Base-by-base conservation (phyloP, 768 basidiomycete genomes). In the Macrolepiota dolichaula region DNA sequence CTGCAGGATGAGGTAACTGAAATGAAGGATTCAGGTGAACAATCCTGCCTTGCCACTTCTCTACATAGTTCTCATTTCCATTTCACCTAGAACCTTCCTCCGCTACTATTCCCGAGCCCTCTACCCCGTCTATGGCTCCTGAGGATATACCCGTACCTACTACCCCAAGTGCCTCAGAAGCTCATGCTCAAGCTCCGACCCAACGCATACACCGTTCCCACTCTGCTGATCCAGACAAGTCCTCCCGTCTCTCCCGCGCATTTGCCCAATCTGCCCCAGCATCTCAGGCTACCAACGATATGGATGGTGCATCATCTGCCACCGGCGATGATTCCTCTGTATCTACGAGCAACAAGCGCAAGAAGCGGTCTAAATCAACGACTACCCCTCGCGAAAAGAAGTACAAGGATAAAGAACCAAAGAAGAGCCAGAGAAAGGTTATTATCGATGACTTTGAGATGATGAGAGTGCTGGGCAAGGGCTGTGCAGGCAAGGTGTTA, bases 401-500 rank as follows among this genome's bases (percentile, higher is more conserved):
- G 61, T 24, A 24, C 13, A 63, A 57, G 29, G 53, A 32, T n/a
- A 83, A 83, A 68, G 78, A 80, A 57, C 76, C 73, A 27, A 79
- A 73, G 72, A 84, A 82, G 68, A 84, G 84, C 68, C 87, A 84
- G 59, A 82, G 85, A 56, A 93, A 94, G 73, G 90, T 94, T 36
- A 77, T 79, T 47, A 83, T 98, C 61, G 85, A 93, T 65, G 95
- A 98, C 76, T 99, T 99, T 71, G 94, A 98, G 77, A 92, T 98
- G 86, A 87, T 98, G 82, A 85, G 94, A 15, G 96, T 98, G 35
- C 78, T 99, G 12, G 97, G 97, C 17, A 97, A 95, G 75, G 97
- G 97, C 1, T 98, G 96, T 69, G 96, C 97, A 3, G 97, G 96
- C 51, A 97, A 98, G 73, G 96, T 98, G 17, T 76, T 98, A 42